Base-by-base conservation (phyloP, 2,329 filamentous ascomycete genomes). In the Claviceps quebecensis region DNA sequence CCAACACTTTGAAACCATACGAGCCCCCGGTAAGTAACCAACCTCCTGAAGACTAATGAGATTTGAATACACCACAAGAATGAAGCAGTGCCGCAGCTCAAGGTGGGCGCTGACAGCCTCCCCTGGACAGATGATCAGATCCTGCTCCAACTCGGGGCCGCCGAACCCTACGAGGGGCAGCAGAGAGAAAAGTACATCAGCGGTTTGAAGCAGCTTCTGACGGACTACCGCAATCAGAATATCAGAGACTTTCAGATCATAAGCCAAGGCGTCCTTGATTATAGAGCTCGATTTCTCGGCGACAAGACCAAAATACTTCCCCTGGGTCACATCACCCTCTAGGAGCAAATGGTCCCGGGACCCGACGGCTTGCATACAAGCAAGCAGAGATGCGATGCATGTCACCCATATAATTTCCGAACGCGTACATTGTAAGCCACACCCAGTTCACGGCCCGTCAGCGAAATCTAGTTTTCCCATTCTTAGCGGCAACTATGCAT, bases 1-100 rank as follows among this genome's bases (percentile, higher is more conserved):
- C 57, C 78, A 97, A 72, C 93, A 98, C 70, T 90, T 95, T 64
- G 64, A 64, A 46, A 61, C 57, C 49, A 67, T 69, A 59, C 61
- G 62, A 51, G 61, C 65, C 48, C 62, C 67, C 56, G 67, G 67
- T 70, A 65, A 58, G 67, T 67, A 44, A 13, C 8, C 54, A 39
- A 48, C n/a, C 5, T 47, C 55, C 48, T 49, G 48, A 55, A 52
- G 45, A 43, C 57, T 53, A 54, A 55, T 52, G 14, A 4, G 45
- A 56, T 34, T 34, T 34, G 29, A 49, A 51, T 55, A 57, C 29
- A 17, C 16, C 29, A n/a, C n/a, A 55, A 52, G 50, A 7, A 55
- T 45, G 38, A 53, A 55, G 52, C 56, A 45, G 40, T 36, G 38
- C 53, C 17, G 47, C 48, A 53, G 55, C 45, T 49, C 57, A 56